phyloP scores from a whole-genome alignment of 2,329 filamentous ascomycete species.

The Juglanconis oblonga region DNA sequence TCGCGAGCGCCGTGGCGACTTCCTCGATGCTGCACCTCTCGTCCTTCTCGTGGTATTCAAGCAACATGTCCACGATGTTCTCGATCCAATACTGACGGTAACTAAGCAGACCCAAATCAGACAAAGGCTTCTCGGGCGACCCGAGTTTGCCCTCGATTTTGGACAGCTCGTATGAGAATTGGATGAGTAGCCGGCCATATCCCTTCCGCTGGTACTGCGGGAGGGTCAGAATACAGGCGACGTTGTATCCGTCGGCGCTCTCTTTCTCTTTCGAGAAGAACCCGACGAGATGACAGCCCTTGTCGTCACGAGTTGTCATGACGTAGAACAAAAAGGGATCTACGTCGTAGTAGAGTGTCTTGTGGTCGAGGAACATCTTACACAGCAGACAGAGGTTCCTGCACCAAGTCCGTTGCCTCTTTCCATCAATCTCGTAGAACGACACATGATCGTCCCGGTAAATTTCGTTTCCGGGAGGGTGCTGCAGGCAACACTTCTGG shows the following conservation, averaged over 20 bases:
- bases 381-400: constrained; percentile 91
- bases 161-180: constrained; percentile 95
- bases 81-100: constrained; percentile 99
- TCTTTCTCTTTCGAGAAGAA: constrained; percentile 99
- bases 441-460: constrained; percentile 92
- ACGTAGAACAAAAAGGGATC: constrained; percentile 98
- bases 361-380: constrained; percentile 96
- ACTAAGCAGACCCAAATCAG: constrained; percentile 86
- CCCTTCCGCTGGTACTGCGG: constrained; percentile 96
- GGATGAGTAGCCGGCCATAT: constrained; percentile 88
- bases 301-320: constrained; percentile 86
- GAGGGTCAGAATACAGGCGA: constrained; percentile 94
- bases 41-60: constrained; percentile 65
- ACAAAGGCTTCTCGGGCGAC: constrained; percentile 93
- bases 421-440: constrained; percentile 96
- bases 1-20: constrained; percentile 74
- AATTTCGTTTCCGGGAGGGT: constrained; percentile 96
- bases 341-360: constrained; percentile 99
- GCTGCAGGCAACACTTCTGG: constrained; percentile 82
- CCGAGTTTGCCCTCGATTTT: constrained; percentile 94
- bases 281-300: constrained; percentile 94
- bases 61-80: constrained; percentile 82
- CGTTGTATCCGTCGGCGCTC: constrained; percentile 93
- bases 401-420: constrained; percentile 92
- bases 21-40: constrained; percentile 81